A percentile compares a stretch with the other conserved stretches of the same genome.
These are phyloP conservation scores for Pythium folliculosum DNA, from an alignment of 352 stramenopile species.

Conservation along the genomic window DNA sequence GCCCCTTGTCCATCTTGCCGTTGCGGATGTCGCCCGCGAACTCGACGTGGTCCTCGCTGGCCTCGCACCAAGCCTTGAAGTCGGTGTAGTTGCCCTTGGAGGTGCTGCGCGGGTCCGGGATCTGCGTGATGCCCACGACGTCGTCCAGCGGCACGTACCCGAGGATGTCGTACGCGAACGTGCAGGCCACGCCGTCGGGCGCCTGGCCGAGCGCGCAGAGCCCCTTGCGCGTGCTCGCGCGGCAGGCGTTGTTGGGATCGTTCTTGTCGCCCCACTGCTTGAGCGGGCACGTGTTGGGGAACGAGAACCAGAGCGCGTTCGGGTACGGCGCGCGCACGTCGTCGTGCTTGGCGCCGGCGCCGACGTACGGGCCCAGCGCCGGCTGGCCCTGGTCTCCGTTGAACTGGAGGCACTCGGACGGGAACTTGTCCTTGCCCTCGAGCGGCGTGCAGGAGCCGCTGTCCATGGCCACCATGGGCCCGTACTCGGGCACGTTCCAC, in stretches of 20 bases:
- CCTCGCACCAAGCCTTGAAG: slow-evolving; percentile 71
- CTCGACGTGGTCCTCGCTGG: slow-evolving; percentile 49
- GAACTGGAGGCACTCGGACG: slow-evolving; percentile 46
- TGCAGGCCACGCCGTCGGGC: slow-evolving; percentile 71
- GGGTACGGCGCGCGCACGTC: slow-evolving; percentile 34
- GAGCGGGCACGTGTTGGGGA: slow-evolving; percentile 41
- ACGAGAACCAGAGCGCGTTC: slow-evolving; percentile 39
- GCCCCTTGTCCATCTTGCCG: slow-evolving; percentile 42
- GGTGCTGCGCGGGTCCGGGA: too few relatives aligned
- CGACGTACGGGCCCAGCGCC: slow-evolving; percentile 54
- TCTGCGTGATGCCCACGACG: slow-evolving; percentile 71
- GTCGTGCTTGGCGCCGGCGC: slow-evolving; percentile 36
- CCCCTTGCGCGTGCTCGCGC: slow-evolving; percentile 48
- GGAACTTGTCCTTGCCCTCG: slow-evolving; percentile 25
- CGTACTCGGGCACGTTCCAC: slow-evolving; percentile 46
- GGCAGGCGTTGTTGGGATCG: slow-evolving; percentile 41
- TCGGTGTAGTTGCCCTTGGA: slow-evolving; percentile 59
- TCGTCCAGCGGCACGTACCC: slow-evolving; percentile 80
- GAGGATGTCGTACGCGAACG: slow-evolving; percentile 76
- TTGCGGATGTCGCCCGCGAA: slow-evolving; percentile 41
- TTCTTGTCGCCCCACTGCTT: slow-evolving; percentile 59
- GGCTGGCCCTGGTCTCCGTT: slow-evolving; percentile 42
- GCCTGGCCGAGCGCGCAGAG: slow-evolving; percentile 57
- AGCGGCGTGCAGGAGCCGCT: slow-evolving; percentile 39
- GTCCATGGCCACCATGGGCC: slow-evolving; percentile 47